These are phyloP conservation scores for Anastatica hierochuntica DNA, from an alignment of 345 rosid genomes.

Conservation along the genomic window DNA sequence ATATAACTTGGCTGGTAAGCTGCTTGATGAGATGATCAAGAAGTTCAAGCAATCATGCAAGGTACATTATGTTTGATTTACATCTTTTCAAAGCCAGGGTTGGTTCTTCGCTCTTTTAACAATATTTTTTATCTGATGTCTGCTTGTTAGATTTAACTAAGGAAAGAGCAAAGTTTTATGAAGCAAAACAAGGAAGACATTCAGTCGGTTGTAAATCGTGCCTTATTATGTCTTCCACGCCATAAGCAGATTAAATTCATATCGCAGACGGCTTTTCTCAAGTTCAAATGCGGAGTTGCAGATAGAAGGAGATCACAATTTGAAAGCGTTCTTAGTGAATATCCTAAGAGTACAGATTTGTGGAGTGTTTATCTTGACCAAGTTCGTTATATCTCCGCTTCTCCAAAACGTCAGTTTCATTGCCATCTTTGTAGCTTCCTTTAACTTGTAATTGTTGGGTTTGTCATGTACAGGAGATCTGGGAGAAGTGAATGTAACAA, in stretches of 20 bases:
- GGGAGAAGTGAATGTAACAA: conserved; percentile 58
- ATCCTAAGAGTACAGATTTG: conserved; percentile 88
- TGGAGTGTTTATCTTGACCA: conserved; percentile 95
- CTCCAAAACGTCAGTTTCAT: neutral
- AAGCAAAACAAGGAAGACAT: conserved; percentile 49
- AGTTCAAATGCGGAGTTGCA: conserved; percentile 82
- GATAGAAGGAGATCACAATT: conserved; percentile 84
- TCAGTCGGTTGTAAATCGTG: conserved; percentile 59
- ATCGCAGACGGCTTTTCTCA: conserved; percentile 73
- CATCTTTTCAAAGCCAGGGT: neutral
- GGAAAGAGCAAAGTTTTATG: conserved; percentile 46
- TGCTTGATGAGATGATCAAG: conserved; percentile 63
- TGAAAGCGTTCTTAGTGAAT: conserved; percentile 77
- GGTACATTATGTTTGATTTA: conserved; percentile 31
- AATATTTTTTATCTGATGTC: neutral
- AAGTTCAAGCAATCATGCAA: conserved; percentile 93
- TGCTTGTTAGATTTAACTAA: conserved; percentile 59
- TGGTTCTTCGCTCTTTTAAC: neutral
- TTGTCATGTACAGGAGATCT: conserved; percentile 54
- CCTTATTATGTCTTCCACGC: conserved; percentile 69
- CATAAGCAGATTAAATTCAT: conserved; percentile 81
- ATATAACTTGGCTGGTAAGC: conserved; percentile 57
- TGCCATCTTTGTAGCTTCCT: neutral
- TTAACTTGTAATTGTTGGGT: neutral
- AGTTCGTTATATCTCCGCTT: conserved; percentile 33